Evolutionary conservation across 306 rosid species (phyloP).

Genomic region (Lathyrus aphaca): DNA sequence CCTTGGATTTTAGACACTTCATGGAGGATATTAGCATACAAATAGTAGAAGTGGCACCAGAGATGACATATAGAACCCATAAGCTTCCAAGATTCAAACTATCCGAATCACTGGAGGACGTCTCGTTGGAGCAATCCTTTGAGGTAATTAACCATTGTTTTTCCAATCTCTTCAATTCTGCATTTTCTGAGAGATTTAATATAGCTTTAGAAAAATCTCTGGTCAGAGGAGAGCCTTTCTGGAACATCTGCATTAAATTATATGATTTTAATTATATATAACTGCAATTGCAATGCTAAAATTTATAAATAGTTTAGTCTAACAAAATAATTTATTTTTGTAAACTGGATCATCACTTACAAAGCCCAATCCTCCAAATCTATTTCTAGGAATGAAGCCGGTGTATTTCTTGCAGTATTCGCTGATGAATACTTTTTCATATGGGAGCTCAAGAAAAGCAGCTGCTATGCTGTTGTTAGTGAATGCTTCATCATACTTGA

Average conservation of each 20-base stretch:
- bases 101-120: slow-evolving; percentile 15
- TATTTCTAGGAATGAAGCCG: slow-evolving; percentile 42
- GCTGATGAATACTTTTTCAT: slow-evolving; percentile 50
- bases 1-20: slow-evolving; percentile 9
- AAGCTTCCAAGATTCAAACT: slow-evolving; percentile 57
- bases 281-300: neutral
- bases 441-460: slow-evolving; percentile 74
- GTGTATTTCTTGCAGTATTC: slow-evolving; percentile 52
- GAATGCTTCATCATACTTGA: slow-evolving; percentile 37
- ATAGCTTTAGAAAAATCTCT: slow-evolving; percentile 65
- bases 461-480: slow-evolving; percentile 51
- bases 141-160: slow-evolving; percentile 44
- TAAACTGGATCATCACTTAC: slow-evolving; percentile 49
- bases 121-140: slow-evolving; percentile 36
- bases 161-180: slow-evolving; percentile 47
- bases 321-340: too few species aligned
- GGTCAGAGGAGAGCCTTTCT: slow-evolving; percentile 71
- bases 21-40: slow-evolving; percentile 47
- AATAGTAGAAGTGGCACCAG: slow-evolving; percentile 56
- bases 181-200: slow-evolving; percentile 49
- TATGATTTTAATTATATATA: neutral
- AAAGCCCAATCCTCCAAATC: slow-evolving; percentile 77
- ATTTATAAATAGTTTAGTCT: neutral
- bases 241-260: slow-evolving; percentile 59
- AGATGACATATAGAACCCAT: slow-evolving; percentile 56